These are phyloP conservation scores for Backusella tarrabulga DNA, from an alignment of 192 early-diverging fungal genomes.

Conservation along the genomic window DNA sequence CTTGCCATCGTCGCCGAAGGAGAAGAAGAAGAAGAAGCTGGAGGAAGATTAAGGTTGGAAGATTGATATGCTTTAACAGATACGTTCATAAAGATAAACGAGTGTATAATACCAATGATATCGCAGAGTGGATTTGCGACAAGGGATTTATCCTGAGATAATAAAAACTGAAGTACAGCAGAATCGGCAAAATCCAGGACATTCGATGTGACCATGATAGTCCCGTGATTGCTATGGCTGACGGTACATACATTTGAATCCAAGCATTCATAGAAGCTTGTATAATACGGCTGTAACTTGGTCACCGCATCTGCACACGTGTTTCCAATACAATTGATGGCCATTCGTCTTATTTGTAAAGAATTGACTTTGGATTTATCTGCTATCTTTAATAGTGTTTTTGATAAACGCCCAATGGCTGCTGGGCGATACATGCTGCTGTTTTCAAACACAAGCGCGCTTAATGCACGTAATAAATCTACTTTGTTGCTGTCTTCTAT, in stretches of 20 bases:
- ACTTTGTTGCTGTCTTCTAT: slow-evolving; percentile 26
- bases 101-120: slow-evolving; percentile 47
- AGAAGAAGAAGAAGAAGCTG: neutral
- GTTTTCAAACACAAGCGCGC: slow-evolving; percentile 51
- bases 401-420: slow-evolving; percentile 14
- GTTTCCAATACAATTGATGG: slow-evolving; percentile 69
- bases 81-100: slow-evolving; percentile 49
- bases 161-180: slow-evolving; percentile 46
- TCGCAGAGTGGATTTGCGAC: slow-evolving; percentile 38
- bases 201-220: slow-evolving; percentile 17
- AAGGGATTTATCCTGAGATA: slow-evolving; percentile 47
- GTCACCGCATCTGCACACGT: slow-evolving; percentile 56
- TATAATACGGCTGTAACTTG: slow-evolving; percentile 45
- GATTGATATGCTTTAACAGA: slow-evolving; percentile 22
- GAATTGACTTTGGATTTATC: slow-evolving; percentile 19
- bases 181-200: slow-evolving; percentile 26
- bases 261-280: slow-evolving; percentile 48
- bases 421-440: neutral
- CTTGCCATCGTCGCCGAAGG: neutral
- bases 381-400: slow-evolving; percentile 25
- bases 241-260: slow-evolving; percentile 41
- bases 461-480: slow-evolving; percentile 52
- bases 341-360: slow-evolving; percentile 55
- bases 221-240: slow-evolving; percentile 14
- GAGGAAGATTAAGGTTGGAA: neutral